Evolutionary conservation across 306 rosid species (phyloP).

Genomic region (Mimosa pudica): DNA sequence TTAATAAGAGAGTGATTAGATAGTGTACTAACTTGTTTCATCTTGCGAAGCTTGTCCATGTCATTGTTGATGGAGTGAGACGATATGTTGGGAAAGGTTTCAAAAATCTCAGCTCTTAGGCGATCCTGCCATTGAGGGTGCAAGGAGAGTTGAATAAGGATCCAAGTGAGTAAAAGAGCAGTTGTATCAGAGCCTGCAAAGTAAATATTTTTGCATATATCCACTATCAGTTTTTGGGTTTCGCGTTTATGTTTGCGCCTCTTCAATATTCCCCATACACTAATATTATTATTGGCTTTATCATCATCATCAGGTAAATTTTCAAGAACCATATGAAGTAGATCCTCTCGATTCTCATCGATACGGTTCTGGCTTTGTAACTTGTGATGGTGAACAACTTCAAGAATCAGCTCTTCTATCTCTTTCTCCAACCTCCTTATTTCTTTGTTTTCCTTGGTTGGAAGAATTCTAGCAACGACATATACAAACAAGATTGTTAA

Average conservation of each 20-base stretch:
- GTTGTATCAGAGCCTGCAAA: background rate
- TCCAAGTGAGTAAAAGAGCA: background rate
- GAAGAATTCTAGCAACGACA: slow-evolving; percentile 28
- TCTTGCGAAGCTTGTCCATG: background rate
- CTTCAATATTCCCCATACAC: background rate
- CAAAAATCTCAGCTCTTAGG: background rate
- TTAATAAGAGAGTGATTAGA: background rate
- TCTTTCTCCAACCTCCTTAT: slow-evolving; percentile 39
- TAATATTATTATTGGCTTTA: too few relatives aligned
- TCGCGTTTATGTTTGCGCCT: background rate
- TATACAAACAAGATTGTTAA: background rate
- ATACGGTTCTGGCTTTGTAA: background rate
- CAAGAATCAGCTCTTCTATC: slow-evolving; percentile 34
- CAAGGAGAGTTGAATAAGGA: background rate
- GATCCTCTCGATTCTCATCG: slow-evolving; percentile 25
- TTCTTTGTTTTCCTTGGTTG: slow-evolving; percentile 41
- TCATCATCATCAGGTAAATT: background rate
- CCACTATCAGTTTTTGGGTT: slow-evolving; percentile 28
- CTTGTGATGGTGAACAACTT: slow-evolving; percentile 23
- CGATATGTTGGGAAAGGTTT: background rate
- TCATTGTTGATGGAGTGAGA: background rate
- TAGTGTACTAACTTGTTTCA: background rate
- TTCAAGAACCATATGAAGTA: slow-evolving; percentile 33
- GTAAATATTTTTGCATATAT: slow-evolving; percentile 40
- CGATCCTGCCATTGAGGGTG: background rate